Percentiles rank a stretch among this genome's conserved stretches.
These are phyloP conservation scores for Noccaea caerulescens DNA, from an alignment of 345 rosid species.

Conservation along the genomic window DNA sequence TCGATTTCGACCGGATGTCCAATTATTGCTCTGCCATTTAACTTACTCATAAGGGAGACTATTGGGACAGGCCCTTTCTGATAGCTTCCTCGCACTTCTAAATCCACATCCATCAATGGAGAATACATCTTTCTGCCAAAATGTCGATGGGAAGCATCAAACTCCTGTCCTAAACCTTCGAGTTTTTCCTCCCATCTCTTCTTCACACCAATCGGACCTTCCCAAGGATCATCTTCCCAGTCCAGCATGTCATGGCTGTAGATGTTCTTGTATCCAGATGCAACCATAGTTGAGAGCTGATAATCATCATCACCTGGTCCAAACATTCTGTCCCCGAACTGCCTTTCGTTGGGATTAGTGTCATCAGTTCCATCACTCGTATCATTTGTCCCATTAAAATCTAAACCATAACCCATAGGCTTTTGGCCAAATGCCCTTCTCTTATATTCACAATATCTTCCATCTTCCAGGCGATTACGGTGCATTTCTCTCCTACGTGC, in stretches of 20 bases:
- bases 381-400: slow-evolving; percentile 46
- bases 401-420: slow-evolving; percentile 48
- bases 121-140: slow-evolving; percentile 54
- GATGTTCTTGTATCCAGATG: slow-evolving; percentile 50
- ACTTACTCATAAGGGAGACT: slow-evolving; percentile 78
- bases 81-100: slow-evolving; percentile 86
- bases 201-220: slow-evolving; percentile 48
- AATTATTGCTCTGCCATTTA: slow-evolving; percentile 82
- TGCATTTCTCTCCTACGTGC: slow-evolving; percentile 43
- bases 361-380: slow-evolving; percentile 50
- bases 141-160: slow-evolving; percentile 44
- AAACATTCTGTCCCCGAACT: slow-evolving; percentile 48
- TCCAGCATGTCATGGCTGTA: slow-evolving; percentile 47
- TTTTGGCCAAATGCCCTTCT: slow-evolving; percentile 52
- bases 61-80: slow-evolving; percentile 79
- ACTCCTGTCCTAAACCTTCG: slow-evolving; percentile 50
- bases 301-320: slow-evolving; percentile 51
- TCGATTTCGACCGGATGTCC: slow-evolving; percentile 90
- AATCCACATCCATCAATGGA: slow-evolving; percentile 75
- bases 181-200: slow-evolving; percentile 50
- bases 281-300: slow-evolving; percentile 48
- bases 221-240: slow-evolving; percentile 66
- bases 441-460: slow-evolving; percentile 52
- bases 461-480: slow-evolving; percentile 45
- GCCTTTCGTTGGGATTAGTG: slow-evolving; percentile 53